Evolutionary conservation across 2,329 filamentous ascomycete genomes (phyloP), one percentile per base, ranked within the genome.

Genomic region (Zymoseptoria pseudotritici): DNA sequence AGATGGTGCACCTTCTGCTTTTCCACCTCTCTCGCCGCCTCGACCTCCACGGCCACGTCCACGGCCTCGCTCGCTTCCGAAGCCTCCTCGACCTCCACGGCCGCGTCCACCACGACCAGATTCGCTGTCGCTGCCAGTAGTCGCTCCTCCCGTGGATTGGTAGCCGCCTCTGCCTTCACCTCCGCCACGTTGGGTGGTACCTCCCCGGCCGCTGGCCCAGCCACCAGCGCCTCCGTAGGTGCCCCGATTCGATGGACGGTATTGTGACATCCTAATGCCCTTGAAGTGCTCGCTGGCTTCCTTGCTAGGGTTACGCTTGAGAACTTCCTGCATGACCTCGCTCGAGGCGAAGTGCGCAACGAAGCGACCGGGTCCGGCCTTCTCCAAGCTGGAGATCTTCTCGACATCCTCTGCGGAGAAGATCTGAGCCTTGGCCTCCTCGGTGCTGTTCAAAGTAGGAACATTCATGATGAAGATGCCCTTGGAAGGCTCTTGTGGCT

Each of bases 311-410:
- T 95, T 81, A 65, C 86, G 86, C 50, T 86, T 83, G 70, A 96
- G 82, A 36, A 91, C 90, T 36, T 82, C 84, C 68, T 92, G 89
- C 70, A 93, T 90, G 55, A 96, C 90, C 66, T 95, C 88, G 2
- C 80, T 72, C 2, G 82, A 89, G 72, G 87, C 85, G 78, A 97
- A 97, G 66, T 92, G 87, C 24, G 90, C 91, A 55, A 96, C 90
- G 77, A 88, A 92, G 78, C 91, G 91, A 63, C 86, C 85, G 70
- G 85, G 85, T 80, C 86, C 90, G 79, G 86, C 89, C 76, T 90
- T 92, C 70, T 80, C 79, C 58, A 84, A 75, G 69, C 79, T 80
- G 58, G 84, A 75, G 65, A 97, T 90, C 78, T 95, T 97, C 31
- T 83, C 73, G 71, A 85, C 87, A 71, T 97, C 91, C 69, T 96